phyloP scores from a whole-genome alignment of 164 flowering plant genomes.

The Saururus chinensis region DNA sequence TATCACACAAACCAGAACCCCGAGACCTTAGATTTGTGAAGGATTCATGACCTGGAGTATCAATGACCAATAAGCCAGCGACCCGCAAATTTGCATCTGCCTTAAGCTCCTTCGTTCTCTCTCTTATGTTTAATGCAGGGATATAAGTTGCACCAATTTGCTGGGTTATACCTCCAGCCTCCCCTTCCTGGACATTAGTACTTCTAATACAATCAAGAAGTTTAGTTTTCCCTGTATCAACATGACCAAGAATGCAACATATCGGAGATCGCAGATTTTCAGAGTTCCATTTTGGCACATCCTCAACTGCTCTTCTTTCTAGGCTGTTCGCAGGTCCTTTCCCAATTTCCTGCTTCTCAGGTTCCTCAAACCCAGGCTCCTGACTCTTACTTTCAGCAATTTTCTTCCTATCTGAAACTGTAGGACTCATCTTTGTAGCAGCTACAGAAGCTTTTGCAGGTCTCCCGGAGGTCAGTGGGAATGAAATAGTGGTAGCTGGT shows the following conservation, averaged over 20 bases:
- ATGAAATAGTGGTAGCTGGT: constrained; percentile 18
- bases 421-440: constrained; percentile 15
- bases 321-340: constrained; percentile 27
- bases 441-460: constrained; percentile 14
- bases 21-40: constrained; percentile 90
- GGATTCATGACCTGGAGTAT: constrained; percentile 98
- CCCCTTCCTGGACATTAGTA: constrained; percentile 99
- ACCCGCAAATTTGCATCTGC: constrained; percentile 87
- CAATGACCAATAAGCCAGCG: constrained; percentile 91
- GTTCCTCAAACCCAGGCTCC: neutral
- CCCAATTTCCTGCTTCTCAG: constrained; percentile 18
- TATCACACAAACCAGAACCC: constrained; percentile 95
- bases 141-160: constrained; percentile 99
- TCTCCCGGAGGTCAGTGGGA: constrained; percentile 7
- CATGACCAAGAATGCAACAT: constrained; percentile 99
- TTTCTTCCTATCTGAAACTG: constrained; percentile 19
- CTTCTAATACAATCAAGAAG: constrained; percentile 93
- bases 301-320: constrained; percentile 22
- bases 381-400: constrained; percentile 22
- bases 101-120: constrained; percentile 89
- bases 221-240: constrained; percentile 98
- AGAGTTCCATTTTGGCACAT: constrained; percentile 27
- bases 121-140: constrained; percentile 86
- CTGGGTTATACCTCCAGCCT: constrained; percentile 99
- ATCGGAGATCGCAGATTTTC: constrained; percentile 85